Evolutionary conservation across 495 filamentous ascomycete species (phyloP), one percentile per base, ranked within the genome.

Genomic region (Hyaloscypha finlandica): DNA sequence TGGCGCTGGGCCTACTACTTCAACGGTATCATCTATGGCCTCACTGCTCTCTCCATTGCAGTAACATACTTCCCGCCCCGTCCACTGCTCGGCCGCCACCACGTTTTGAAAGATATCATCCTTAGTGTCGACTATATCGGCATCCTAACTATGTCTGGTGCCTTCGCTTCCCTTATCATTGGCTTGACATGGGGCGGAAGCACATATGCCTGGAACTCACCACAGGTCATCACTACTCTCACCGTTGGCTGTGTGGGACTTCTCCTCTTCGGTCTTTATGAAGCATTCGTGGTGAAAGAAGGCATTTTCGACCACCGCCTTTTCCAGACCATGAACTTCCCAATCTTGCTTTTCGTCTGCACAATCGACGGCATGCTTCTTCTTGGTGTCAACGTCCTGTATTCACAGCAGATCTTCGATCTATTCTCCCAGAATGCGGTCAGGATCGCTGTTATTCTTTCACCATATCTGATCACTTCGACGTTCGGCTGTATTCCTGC

Each of bases 161-260:
- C 67, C 1, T 69, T 69, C 35, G 63, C 62, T 12, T 61, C 62
- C 2, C 48, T 69, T 2, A 61, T 69, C 30, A 65, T 69, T 22
- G 67, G 62, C 16, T 80, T 89, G 25, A 88, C 85, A 8, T 86
- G 85, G 12, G 85, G 84, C 20, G 86, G 86, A 0, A 81, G 80
- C 6, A 83, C 83, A 58, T 88, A 86, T 65, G 68, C 79, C 8
- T 89, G 86, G 86, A 71, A 84, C 60, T 88, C 85, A 1, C 74
- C 84, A 0, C 77, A 88, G 75, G 81, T 88, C 16, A 88, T 89
- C 54, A 80, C 80, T 42, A 87, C 88, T 81, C 81, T 90, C 35
- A 73, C 74, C 3, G 80, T 87, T 45, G 84, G 86, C 33, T 74
- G 75, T 6, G 73, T 79, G 35, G 74, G 79, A 0, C 69, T 84